Conservation (phyloP, 495 filamentous ascomycete species). For the Polyplosphaeria fusca region DNA sequence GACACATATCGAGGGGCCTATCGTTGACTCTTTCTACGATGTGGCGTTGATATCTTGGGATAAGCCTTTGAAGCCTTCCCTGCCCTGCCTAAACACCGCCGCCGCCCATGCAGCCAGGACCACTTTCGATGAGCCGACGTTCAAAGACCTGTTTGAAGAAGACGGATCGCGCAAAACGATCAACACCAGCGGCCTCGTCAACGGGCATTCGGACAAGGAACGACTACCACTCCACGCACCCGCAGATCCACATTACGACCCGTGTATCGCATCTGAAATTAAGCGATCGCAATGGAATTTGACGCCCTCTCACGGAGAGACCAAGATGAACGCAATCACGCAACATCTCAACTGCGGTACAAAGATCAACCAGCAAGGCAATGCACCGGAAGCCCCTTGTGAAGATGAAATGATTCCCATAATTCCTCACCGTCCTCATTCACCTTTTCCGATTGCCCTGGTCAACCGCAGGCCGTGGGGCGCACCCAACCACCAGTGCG, state of each 20-base stretch:
- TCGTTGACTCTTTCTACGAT: constrained; percentile 73
- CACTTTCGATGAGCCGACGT: constrained; percentile 35
- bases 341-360: constrained; percentile 63
- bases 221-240: constrained; percentile 57
- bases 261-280: constrained; percentile 56
- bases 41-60: constrained; percentile 69
- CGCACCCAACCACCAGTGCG: constrained; percentile 54
- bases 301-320: constrained; percentile 49
- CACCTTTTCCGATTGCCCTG: constrained; percentile 66
- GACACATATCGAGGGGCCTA: constrained; percentile 70
- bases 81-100: constrained; percentile 55
- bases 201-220: background rate
- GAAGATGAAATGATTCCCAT: constrained; percentile 61
- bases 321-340: constrained; percentile 53
- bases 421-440: constrained; percentile 50
- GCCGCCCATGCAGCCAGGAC: constrained; percentile 44
- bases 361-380: constrained; percentile 50
- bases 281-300: constrained; percentile 55
- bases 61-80: constrained; percentile 57
- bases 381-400: constrained; percentile 52
- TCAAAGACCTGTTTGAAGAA: constrained; percentile 27
- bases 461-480: constrained; percentile 67
- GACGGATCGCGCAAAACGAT: constrained; percentile 8
- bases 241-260: constrained; percentile 62
- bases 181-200: background rate